A percentile compares a stretch with the other conserved stretches of the same genome.
Evolutionary conservation across 129 eudicot species (phyloP).

Genomic region (Flaveria trinervia): DNA sequence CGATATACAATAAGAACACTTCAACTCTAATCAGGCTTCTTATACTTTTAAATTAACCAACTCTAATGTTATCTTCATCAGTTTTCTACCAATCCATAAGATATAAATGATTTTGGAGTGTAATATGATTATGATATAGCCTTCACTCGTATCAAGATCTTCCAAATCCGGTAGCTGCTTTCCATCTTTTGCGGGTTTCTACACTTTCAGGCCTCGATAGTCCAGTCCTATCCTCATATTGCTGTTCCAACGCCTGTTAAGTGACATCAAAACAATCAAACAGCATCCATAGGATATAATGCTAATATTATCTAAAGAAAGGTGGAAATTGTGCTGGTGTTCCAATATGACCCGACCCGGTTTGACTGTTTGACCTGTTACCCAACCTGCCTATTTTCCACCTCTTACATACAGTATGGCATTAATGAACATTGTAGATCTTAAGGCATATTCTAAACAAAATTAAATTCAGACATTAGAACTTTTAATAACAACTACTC

Average conservation of each 20-base stretch:
- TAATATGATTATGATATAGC: conserved; percentile 7
- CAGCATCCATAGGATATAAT: conserved; percentile 4
- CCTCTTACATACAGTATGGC: neutral
- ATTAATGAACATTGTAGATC: neutral
- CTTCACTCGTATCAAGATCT: conserved; percentile 39
- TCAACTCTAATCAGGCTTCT: neutral
- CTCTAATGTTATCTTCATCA: neutral
- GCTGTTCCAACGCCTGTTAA: conserved; percentile 68
- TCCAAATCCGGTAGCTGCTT: conserved; percentile 73
- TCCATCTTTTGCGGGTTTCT: conserved; percentile 54
- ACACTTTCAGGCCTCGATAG: conserved; percentile 70
- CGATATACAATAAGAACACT: neutral
- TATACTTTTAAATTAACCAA: neutral
- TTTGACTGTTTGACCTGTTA: neutral
- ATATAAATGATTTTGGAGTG: neutral
- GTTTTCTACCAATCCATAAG: neutral
- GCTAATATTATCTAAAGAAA: neutral
- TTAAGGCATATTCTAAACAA: neutral
- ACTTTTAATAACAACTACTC: conserved; percentile 19
- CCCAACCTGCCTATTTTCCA: conserved; percentile 12
- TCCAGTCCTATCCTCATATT: conserved; percentile 74
- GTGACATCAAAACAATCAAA: conserved; percentile 19
- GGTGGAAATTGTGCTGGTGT: neutral
- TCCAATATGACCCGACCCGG: neutral
- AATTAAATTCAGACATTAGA: neutral